Conservation (phyloP, 2,329 filamentous ascomycete species). For the Aspergillus sp. region DNA sequence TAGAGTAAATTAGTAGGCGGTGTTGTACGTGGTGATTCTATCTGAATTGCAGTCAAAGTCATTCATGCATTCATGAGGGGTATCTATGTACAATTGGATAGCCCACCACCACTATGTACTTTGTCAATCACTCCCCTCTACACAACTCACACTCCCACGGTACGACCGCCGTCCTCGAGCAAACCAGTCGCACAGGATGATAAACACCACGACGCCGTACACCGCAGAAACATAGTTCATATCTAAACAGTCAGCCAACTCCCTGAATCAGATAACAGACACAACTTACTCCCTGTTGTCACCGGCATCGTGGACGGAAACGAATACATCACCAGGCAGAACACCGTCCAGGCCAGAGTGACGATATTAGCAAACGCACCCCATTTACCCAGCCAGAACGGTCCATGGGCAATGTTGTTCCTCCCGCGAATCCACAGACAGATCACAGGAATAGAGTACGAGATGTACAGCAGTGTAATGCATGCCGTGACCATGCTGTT, state of each 20-base stretch:
- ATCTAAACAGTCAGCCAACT: slow-evolving; percentile 17
- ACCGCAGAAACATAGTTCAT: slow-evolving; percentile 46
- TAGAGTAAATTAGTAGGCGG: no score
- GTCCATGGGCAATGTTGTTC: slow-evolving; percentile 43
- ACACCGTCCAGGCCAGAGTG: slow-evolving; percentile 45
- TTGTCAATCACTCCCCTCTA: slow-evolving; percentile 1
- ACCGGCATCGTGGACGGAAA: slow-evolving; percentile 38
- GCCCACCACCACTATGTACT: no score
- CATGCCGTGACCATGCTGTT: slow-evolving; percentile 46
- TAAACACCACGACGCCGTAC: slow-evolving; percentile 29
- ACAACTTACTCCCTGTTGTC: slow-evolving; percentile 30
- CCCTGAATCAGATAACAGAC: not conserved
- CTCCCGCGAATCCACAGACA: slow-evolving; percentile 47
- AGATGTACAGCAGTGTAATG: slow-evolving; percentile 48
- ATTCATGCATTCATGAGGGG: not conserved
- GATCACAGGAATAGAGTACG: slow-evolving; percentile 47
- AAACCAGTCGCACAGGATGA: slow-evolving; percentile 38
- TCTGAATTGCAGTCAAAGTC: no score
- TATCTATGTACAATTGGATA: not conserved
- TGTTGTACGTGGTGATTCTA: no score
- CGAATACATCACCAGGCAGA: slow-evolving; percentile 36
- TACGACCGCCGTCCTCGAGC: slow-evolving; percentile 28
- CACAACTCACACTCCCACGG: slow-evolving; percentile 17
- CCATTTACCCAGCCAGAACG: slow-evolving; percentile 48
- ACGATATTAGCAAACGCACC: slow-evolving; percentile 45